A percentile compares a stretch with the other conserved stretches of the same genome.
Evolutionary conservation across 768 basidiomycete genomes (phyloP).

Genomic region (Lepiota brunneoincarnata): DNA sequence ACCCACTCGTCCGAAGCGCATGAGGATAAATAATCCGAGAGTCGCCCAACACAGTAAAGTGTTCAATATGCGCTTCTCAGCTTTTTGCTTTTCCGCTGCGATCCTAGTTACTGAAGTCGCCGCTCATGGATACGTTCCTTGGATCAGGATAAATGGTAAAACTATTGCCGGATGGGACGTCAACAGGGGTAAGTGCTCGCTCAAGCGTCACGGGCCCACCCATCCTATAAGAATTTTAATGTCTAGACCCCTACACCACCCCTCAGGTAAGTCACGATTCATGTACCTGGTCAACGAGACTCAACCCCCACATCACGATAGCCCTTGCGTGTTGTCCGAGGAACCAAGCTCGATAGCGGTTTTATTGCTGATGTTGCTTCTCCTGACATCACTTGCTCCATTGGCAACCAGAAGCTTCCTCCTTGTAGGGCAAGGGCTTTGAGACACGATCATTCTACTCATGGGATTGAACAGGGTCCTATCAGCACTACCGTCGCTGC

Average conservation of each 20-base stretch:
- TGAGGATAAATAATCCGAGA: too few species aligned
- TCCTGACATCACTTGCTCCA: constrained; percentile 34
- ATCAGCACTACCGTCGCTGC: constrained; percentile 33
- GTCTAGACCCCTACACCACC: constrained; percentile 28
- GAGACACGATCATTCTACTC: background rate
- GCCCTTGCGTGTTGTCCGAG: constrained; percentile 33
- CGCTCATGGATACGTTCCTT: constrained; percentile 35
- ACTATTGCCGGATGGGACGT: constrained; percentile 34
- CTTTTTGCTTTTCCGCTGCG: constrained; percentile 13
- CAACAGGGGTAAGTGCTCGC: constrained; percentile 19
- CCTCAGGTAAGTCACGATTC: constrained; percentile 24
- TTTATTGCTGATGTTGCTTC: constrained; percentile 29
- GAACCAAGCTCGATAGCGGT: constrained; percentile 34
- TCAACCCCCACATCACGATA: constrained; percentile 6
- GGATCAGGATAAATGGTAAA: constrained; percentile 28
- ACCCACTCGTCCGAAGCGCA: too few species aligned
- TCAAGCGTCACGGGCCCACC: background rate
- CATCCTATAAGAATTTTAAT: background rate
- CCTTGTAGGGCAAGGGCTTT: constrained; percentile 20
- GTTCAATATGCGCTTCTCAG: background rate
- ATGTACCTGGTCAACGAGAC: background rate
- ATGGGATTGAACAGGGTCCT: constrained; percentile 24
- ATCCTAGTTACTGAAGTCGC: constrained; percentile 21
- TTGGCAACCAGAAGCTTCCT: constrained; percentile 33
- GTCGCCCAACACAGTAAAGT: too few species aligned